Conservation (phyloP, 169 alveolate genomes). For the Fabrea salina region DNA sequence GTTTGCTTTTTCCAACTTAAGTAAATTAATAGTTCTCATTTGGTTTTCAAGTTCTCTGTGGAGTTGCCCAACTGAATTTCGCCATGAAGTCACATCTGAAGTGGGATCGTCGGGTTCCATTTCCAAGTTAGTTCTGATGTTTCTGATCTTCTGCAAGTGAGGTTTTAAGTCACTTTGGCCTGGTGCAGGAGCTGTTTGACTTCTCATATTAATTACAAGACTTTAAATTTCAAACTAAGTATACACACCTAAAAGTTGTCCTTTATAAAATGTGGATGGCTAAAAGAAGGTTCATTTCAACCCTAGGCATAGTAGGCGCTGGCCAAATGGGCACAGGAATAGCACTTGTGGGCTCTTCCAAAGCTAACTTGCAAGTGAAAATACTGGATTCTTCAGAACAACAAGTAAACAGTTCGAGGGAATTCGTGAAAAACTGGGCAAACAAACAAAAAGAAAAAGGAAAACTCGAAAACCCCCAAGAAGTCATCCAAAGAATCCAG, state of each 20-base stretch:
- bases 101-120: slow-evolving; percentile 6
- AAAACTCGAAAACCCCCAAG: slow-evolving; percentile 51
- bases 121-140: background rate
- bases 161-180: background rate
- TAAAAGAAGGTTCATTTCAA: slow-evolving; percentile 9
- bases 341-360: slow-evolving; percentile 76
- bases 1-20: background rate
- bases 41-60: slow-evolving; percentile 32
- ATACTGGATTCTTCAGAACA: slow-evolving; percentile 59
- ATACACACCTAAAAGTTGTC: too few relatives aligned
- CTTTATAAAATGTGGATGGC: background rate
- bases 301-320: slow-evolving; percentile 80
- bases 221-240: too few relatives aligned
- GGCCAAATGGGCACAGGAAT: slow-evolving; percentile 92
- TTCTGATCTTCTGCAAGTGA: background rate
- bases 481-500: slow-evolving; percentile 38
- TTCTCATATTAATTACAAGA: background rate
- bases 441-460: slow-evolving; percentile 67
- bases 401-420: slow-evolving; percentile 47
- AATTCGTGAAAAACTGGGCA: slow-evolving; percentile 66
- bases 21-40: background rate
- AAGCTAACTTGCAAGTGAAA: slow-evolving; percentile 52
- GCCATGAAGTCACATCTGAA: slow-evolving; percentile 16
- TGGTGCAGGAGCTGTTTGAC: slow-evolving; percentile 21
- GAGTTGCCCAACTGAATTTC: slow-evolving; percentile 17